phyloP scores from a whole-genome alignment of 1,284 basidiomycete species.

The Ganoderma multipileum region DNA sequence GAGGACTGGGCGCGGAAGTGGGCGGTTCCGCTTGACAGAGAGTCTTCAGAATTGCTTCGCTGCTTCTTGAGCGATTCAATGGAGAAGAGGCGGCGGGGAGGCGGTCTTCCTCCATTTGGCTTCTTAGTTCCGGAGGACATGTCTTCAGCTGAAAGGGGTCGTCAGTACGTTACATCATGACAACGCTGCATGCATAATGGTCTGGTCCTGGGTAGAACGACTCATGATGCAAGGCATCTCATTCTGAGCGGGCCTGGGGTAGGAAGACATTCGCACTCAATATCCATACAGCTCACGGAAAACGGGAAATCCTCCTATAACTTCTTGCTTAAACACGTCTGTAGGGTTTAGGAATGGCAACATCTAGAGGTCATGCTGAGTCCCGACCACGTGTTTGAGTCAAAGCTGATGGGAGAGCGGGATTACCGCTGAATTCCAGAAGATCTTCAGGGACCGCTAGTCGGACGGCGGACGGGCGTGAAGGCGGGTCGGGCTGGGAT shows the following conservation, averaged over 20 bases:
- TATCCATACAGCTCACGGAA: background rate
- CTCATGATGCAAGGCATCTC: background rate
- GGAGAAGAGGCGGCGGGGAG: constrained; percentile 43
- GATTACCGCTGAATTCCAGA: background rate
- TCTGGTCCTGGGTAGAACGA: background rate
- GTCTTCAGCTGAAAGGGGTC: background rate
- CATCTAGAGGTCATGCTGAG: background rate
- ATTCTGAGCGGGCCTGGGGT: background rate
- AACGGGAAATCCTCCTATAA: no score
- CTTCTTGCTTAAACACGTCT: background rate
- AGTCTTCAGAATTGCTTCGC: constrained; percentile 32
- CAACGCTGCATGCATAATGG: background rate
- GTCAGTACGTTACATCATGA: background rate
- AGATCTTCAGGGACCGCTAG: background rate
- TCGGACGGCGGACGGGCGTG: background rate
- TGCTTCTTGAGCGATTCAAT: constrained; percentile 41
- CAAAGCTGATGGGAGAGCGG: background rate
- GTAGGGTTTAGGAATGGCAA: background rate
- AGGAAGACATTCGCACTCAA: background rate
- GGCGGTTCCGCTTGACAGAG: constrained; percentile 23
- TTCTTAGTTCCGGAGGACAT: constrained; percentile 36
- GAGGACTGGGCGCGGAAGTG: constrained; percentile 26
- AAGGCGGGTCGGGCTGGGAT: background rate
- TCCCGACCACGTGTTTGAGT: background rate
- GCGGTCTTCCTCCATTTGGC: constrained; percentile 40